Percentiles rank a stretch among this genome's conserved stretches.
phyloP scores from a whole-genome alignment of 208 protist genomes.

The Leishmania gerbilli region DNA sequence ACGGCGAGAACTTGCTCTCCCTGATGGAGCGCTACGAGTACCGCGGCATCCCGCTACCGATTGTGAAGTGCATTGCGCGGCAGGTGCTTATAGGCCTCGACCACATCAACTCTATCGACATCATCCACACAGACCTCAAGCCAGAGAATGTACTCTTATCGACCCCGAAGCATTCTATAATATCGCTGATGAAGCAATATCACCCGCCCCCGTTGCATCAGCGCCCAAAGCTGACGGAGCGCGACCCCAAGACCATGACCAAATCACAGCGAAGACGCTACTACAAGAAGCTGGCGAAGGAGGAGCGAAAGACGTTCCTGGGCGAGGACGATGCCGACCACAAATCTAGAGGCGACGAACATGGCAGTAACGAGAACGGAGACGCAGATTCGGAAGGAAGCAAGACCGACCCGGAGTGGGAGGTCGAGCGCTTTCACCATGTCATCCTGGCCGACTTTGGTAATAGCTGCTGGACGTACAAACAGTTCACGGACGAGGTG shows the following conservation, averaged over 20 bases:
- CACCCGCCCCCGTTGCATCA: constrained; percentile 74
- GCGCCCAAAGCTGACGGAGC: constrained; percentile 71
- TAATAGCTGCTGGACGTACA: constrained; percentile 98
- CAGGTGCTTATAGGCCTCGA: constrained; percentile 93
- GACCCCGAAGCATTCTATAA: constrained; percentile 82
- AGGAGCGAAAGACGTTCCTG: constrained; percentile 28
- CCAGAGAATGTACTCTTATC: constrained; percentile 95
- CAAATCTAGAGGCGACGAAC: constrained; percentile 14
- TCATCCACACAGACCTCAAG: constrained; percentile 98
- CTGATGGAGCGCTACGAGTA: constrained; percentile 97
- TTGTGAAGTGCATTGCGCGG: constrained; percentile 93
- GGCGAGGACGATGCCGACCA: constrained; percentile 30
- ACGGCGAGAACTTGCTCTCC: constrained; percentile 96
- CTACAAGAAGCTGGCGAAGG: constrained; percentile 89
- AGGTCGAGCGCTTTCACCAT: constrained; percentile 84
- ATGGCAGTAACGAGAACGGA: constrained; percentile 18
- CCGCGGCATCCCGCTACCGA: constrained; percentile 92
- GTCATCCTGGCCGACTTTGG: constrained; percentile 98
- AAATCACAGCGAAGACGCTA: constrained; percentile 92
- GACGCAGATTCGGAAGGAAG: constrained; percentile 44
- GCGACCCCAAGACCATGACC: constrained; percentile 89
- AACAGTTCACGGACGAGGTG: constrained; percentile 96
- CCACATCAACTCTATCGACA: constrained; percentile 93
- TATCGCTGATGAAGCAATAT: constrained; percentile 87
- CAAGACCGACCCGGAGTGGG: constrained; percentile 85